Evolutionary conservation across 805 yeast species (phyloP), one percentile per base, ranked within the genome.

Genomic region (Lipomyces sp.): DNA sequence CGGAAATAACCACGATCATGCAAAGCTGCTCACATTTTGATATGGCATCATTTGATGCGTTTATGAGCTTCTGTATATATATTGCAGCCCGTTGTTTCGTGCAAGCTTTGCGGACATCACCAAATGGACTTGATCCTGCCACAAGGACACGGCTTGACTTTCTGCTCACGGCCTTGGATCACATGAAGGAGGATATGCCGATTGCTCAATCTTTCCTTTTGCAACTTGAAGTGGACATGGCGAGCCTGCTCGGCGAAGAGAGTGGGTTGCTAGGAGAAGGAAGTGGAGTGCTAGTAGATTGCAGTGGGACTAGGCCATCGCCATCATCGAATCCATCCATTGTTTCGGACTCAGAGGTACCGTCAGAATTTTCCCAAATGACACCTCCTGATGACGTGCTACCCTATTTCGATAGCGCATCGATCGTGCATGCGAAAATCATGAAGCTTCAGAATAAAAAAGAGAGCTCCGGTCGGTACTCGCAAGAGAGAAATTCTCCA

Each of bases 31-130:
- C 62, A 13, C 70, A 64, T 33, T 62, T 32, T 29, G 67, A 57
- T 13, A 24, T 60, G 4, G 13, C 50, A 2, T 2, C 50, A 33
- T 42, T 60, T 30, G 60, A 66, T 45, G 39, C 62, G 15, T 60
- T 59, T 37, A 54, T 57, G 30, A 54, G 55, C 24, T 68, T 66
- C 60, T 59, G 65, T 24, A 0, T 66, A 7, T 68, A 59, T 51
- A 45, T 68, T n/a, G 66, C 65, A 5, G 70, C 71, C 45, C 62
- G 71, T 24, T 68, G 69, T 53, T 66, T 68, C 37, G 57, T 66
- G 18, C 70, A 68, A 24, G 65, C 59, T 1, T 34, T 68, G 50
- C 33, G 57, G 32, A 24, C 55, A 13, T 11, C 56, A 4, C 56
- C 58, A 13, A 10, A 30, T n/a, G 33, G 30, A 4, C 53, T 58